Percentiles rank a stretch among this genome's conserved stretches.
phyloP scores from a whole-genome alignment of 1,284 basidiomycete species.

The Calocybe gambosa region DNA sequence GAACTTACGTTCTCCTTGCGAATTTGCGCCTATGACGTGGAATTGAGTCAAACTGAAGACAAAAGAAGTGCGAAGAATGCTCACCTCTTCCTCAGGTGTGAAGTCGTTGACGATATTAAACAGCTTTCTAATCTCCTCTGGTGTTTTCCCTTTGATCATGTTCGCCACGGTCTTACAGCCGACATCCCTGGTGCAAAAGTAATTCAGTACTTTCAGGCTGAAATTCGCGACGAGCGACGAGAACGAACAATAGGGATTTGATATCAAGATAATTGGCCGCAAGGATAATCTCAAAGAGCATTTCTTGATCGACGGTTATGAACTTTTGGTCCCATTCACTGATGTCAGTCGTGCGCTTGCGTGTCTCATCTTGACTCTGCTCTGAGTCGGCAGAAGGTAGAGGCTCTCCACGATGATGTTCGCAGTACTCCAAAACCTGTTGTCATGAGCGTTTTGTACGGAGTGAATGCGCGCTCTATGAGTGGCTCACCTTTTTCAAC shows the following conservation, averaged over 20 bases:
- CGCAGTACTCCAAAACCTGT: conserved; percentile 98
- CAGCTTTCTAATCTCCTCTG: conserved; percentile 92
- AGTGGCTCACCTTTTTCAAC: conserved; percentile 89
- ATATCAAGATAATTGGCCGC: conserved; percentile 99
- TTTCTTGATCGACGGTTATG: conserved; percentile 94
- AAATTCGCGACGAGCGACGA: not conserved
- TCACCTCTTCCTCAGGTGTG: conserved; percentile 95
- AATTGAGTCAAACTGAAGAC: conserved; percentile 11
- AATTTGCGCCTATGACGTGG: conserved; percentile 77
- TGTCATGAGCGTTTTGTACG: conserved; percentile 11
- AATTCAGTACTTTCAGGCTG: not conserved
- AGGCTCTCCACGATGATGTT: conserved; percentile 96
- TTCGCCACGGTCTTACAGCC: conserved; percentile 99
- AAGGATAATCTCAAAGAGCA: conserved; percentile 98
- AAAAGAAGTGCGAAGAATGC: conserved; percentile 7
- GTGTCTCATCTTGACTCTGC: conserved; percentile 83
- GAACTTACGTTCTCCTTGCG: conserved; percentile 94
- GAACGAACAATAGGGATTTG: conserved; percentile 89
- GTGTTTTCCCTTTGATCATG: conserved; percentile 99
- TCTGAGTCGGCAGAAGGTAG: conserved; percentile 85
- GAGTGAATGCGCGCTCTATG: conserved; percentile 7
- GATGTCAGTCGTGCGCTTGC: conserved; percentile 96
- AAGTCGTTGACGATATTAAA: conserved; percentile 99
- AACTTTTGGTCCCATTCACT: conserved; percentile 99
- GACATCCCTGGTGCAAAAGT: conserved; percentile 65